Percentiles rank a stretch among this genome's conserved stretches.
Conservation (phyloP, 495 filamentous ascomycete genomes). For the Immersiella caudata region DNA sequence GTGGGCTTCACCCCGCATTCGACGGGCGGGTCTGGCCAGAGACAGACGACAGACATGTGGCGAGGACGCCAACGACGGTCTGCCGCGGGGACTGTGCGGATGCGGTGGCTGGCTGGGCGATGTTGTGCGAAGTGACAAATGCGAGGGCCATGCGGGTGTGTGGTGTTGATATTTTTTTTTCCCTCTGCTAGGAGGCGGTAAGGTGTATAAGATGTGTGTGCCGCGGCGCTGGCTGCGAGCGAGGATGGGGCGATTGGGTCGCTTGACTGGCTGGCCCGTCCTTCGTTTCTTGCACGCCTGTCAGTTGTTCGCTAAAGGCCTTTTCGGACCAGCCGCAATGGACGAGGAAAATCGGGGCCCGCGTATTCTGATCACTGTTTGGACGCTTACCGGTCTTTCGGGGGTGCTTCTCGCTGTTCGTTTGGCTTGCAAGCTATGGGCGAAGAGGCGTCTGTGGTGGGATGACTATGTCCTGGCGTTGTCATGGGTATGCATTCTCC, state of each 20-base stretch:
- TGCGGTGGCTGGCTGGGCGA: background rate
- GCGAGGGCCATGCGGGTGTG: background rate
- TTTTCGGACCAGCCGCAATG: constrained; percentile 11
- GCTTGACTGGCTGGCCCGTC: constrained; percentile 9
- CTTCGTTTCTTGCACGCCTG: background rate
- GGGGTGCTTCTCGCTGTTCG: constrained; percentile 35
- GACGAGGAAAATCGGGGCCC: constrained; percentile 26
- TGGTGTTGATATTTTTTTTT: background rate
- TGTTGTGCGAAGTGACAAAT: background rate
- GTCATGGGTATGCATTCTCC: constrained; percentile 36
- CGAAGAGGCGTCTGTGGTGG: constrained; percentile 38
- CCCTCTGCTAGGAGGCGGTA: background rate
- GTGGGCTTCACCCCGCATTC: background rate
- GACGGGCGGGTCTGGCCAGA: background rate
- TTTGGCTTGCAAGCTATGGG: constrained; percentile 37
- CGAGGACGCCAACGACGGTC: background rate
- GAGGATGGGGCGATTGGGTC: background rate
- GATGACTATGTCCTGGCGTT: constrained; percentile 41
- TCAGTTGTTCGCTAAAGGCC: background rate
- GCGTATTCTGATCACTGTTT: constrained; percentile 30
- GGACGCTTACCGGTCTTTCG: constrained; percentile 32
- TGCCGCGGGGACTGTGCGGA: background rate
- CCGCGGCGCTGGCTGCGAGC: background rate
- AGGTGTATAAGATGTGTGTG: background rate
- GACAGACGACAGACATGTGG: background rate